These are phyloP conservation scores for Tephrocybe sp. DNA, from an alignment of 768 basidiomycete genomes.

Conservation along the genomic window DNA sequence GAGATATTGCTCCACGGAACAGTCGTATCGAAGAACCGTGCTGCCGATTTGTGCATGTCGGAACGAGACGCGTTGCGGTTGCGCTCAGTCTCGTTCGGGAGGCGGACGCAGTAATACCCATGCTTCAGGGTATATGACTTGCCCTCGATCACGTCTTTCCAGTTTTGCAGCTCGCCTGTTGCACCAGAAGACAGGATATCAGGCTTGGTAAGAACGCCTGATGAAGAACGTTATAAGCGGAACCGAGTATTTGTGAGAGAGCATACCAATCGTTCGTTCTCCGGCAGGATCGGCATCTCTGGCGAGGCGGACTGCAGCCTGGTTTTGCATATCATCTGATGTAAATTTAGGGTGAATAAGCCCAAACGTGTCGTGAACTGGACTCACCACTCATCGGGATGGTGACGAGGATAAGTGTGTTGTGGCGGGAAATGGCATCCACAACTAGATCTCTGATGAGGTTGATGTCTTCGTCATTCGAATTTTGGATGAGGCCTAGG, in stretches of 20 bases:
- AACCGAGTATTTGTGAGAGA: neutral
- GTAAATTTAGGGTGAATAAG: neutral
- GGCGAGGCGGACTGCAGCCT: conserved; percentile 56
- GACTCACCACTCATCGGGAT: conserved; percentile 62
- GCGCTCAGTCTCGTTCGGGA: conserved; percentile 61
- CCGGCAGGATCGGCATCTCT: conserved; percentile 51
- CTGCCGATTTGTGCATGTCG: conserved; percentile 36
- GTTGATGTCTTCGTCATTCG: conserved; percentile 35
- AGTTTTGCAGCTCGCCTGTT: conserved; percentile 36
- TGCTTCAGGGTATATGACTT: conserved; percentile 44
- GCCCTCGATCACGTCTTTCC: conserved; percentile 56
- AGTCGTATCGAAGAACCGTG: conserved; percentile 45
- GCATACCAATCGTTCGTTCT: conserved; percentile 60
- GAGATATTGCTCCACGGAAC: conserved; percentile 53
- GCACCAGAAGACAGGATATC: conserved; percentile 51
- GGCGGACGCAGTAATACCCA: conserved; percentile 68
- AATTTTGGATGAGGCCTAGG: conserved; percentile 59
- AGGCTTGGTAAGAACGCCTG: conserved; percentile 73
- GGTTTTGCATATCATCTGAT: conserved; percentile 69
- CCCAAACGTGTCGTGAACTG: neutral
- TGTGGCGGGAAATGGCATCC: conserved; percentile 43
- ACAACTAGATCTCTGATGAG: conserved; percentile 51
- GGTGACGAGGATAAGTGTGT: conserved; percentile 64
- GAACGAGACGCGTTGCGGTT: conserved; percentile 29
- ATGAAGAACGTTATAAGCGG: neutral